Evolutionary conservation across 495 filamentous ascomycete genomes (phyloP), one percentile per base, ranked within the genome.

Genomic region (Aspergillus cavernicola): DNA sequence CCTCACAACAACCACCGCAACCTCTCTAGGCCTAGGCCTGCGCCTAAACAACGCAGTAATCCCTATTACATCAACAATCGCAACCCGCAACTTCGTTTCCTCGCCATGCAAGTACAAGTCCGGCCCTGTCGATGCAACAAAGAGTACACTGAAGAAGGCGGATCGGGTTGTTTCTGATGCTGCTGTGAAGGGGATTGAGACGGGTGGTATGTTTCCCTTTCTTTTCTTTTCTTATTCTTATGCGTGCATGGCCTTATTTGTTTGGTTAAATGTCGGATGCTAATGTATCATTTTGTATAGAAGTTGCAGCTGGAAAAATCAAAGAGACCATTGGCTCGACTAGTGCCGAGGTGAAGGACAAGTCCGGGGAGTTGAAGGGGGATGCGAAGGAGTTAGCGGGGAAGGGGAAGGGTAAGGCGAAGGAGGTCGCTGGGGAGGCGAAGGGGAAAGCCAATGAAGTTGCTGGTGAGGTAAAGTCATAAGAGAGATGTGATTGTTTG

Each of bases 181-280:
- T 0, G 77, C 76, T 10, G 77, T 84, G 4, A 81, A 81, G 73
- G 82, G 83, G 19, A 84, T 86, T 53, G 74, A 86, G 63, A 78
- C 68, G 32, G 78, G 81, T 24, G 72, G 76, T 83, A 74, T 24
- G 79, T 75, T 29, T n/a, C n/a, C n/a, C n/a, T 12, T 15, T 8
- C 23, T 28, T 18, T 16, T 31, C n/a, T 37, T 22, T 22, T 33
- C 31, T n/a, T 46, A n/a, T n/a, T n/a, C n/a, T n/a, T n/a, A n/a
- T 23, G 12, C 8, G 26, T 26, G 37, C 18, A 45, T n/a, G n/a
- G n/a, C n/a, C n/a, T n/a, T n/a, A n/a, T n/a, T n/a, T n/a, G n/a
- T n/a, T n/a, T n/a, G n/a, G n/a, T n/a, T n/a, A n/a, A n/a, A n/a
- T n/a, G n/a, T n/a, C n/a, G 7, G 28, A n/a, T 40, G 42, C 56